Percentiles rank a stretch among this genome's conserved stretches.
These are phyloP conservation scores for Tripidium arundinaceum DNA, from an alignment of 202 grass and related monocot species.

Conservation along the genomic window DNA sequence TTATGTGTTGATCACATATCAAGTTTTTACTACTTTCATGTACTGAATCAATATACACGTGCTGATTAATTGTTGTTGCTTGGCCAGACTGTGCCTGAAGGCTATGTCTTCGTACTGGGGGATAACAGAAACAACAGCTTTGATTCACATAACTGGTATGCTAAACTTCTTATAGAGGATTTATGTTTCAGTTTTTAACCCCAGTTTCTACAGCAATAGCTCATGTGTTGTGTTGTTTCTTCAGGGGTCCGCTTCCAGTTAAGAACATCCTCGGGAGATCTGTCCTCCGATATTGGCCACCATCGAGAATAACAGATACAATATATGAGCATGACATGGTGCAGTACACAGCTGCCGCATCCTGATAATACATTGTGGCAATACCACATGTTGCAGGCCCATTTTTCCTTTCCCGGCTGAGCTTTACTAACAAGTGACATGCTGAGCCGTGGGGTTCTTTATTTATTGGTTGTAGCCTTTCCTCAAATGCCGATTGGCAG, in stretches of 20 bases:
- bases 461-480: constrained; percentile 36
- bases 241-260: constrained; percentile 79
- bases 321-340: constrained; percentile 60
- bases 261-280: constrained; percentile 94
- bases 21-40: neutral
- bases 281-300: constrained; percentile 89
- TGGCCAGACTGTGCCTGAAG: constrained; percentile 62
- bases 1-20: neutral
- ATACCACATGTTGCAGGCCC: neutral
- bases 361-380: constrained; percentile 32
- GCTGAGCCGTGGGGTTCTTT: constrained; percentile 31
- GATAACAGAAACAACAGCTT: constrained; percentile 97
- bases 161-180: neutral
- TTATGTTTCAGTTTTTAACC: neutral
- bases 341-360: constrained; percentile 37
- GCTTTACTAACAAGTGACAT: constrained; percentile 23
- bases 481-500: constrained; percentile 20
- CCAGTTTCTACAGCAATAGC: neutral
- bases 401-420: constrained; percentile 14
- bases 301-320: constrained; percentile 86
- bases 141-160: constrained; percentile 96
- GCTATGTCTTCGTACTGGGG: constrained; percentile 88
- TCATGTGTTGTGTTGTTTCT: constrained; percentile 37
- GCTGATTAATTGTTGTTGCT: constrained; percentile 19
- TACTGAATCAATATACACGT: neutral